Evolutionary conservation across 805 yeast genomes (phyloP).

Genomic region (Ogataea henricii): DNA sequence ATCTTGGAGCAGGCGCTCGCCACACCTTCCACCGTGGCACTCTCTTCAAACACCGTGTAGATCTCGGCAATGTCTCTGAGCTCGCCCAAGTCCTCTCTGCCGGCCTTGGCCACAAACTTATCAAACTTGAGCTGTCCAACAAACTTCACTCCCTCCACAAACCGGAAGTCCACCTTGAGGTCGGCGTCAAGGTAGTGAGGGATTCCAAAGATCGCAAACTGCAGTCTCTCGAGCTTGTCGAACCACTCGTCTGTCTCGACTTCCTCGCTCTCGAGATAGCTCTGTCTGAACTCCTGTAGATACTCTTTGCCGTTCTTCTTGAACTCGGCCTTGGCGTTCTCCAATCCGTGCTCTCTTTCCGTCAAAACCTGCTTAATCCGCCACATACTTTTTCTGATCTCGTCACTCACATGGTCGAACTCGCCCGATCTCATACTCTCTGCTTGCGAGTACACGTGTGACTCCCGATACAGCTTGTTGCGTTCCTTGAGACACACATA

Average conservation of each 20-base stretch:
- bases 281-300: slow-evolving; percentile 55
- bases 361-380: slow-evolving; percentile 83
- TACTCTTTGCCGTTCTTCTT: slow-evolving; percentile 47
- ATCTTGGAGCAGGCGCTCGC: slow-evolving; percentile 37
- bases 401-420: slow-evolving; percentile 34
- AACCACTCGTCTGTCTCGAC: slow-evolving; percentile 59
- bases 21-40: slow-evolving; percentile 38
- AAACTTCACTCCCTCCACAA: slow-evolving; percentile 65
- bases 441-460: slow-evolving; percentile 52
- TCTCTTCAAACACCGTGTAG: slow-evolving; percentile 39
- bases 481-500: slow-evolving; percentile 82
- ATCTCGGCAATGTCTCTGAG: slow-evolving; percentile 41
- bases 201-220: slow-evolving; percentile 83
- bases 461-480: slow-evolving; percentile 76
- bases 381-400: slow-evolving; percentile 65
- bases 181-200: slow-evolving; percentile 64
- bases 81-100: slow-evolving; percentile 45
- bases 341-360: slow-evolving; percentile 77
- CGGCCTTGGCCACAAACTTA: slow-evolving; percentile 42
- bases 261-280: slow-evolving; percentile 57
- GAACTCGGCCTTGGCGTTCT: slow-evolving; percentile 54
- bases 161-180: slow-evolving; percentile 57
- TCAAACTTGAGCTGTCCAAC: slow-evolving; percentile 69
- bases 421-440: slow-evolving; percentile 28
- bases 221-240: slow-evolving; percentile 75